A percentile compares a stretch with the other conserved stretches of the same genome.
Conservation (phyloP, 495 filamentous ascomycete species). For the Neurospora sp. region DNA sequence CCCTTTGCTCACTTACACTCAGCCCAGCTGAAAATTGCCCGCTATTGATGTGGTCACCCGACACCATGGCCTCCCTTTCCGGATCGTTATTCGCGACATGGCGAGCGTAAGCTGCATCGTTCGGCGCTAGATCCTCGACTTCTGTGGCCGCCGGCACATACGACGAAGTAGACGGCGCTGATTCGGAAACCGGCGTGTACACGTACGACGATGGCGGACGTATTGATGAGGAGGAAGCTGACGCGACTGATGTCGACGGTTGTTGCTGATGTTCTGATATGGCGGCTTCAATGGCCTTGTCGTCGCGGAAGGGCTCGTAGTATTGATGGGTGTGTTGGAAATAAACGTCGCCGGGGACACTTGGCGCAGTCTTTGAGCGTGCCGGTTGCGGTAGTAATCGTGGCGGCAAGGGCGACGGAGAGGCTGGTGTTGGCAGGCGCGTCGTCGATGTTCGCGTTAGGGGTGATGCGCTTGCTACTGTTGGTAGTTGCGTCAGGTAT, state of each 20-base stretch:
- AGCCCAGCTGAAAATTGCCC: neutral
- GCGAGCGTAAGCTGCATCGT: neutral
- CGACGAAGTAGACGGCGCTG: neutral
- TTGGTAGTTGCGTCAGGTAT: neutral
- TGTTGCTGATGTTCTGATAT: neutral
- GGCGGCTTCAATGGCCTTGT: neutral
- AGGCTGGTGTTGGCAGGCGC: neutral
- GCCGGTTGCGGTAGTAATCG: neutral
- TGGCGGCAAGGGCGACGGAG: neutral
- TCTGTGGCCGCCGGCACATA: neutral
- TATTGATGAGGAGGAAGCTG: neutral
- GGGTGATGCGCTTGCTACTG: too few species aligned
- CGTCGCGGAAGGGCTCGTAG: neutral
- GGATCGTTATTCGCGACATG: constrained; percentile 3
- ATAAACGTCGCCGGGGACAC: neutral
- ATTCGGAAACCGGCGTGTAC: neutral
- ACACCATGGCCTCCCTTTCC: neutral
- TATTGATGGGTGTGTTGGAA: neutral
- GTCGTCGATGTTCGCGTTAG: neutral
- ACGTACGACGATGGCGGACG: neutral
- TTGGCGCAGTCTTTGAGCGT: neutral
- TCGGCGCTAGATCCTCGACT: neutral
- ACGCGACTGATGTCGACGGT: neutral
- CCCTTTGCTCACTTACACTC: constrained; percentile 4
- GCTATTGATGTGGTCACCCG: neutral